Evolutionary conservation across 495 filamentous ascomycete species (phyloP).

Genomic region (Hypomontagnella monticulosa): DNA sequence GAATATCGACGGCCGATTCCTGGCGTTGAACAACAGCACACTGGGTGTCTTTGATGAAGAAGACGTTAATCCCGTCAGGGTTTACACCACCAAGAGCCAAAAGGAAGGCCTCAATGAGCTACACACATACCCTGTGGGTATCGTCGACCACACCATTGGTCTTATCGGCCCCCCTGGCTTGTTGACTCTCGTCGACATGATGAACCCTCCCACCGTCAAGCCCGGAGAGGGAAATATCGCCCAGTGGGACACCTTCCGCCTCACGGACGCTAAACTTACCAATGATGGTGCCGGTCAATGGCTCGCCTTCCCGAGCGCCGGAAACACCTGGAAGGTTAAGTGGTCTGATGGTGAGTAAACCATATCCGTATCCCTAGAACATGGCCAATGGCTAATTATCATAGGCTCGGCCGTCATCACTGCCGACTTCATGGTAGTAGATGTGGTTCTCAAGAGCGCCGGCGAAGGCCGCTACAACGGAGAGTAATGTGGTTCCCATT

Average conservation of each 20-base stretch:
- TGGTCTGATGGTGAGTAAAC: constrained; percentile 50
- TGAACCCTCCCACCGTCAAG: constrained; percentile 44
- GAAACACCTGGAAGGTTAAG: constrained; percentile 48
- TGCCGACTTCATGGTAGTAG: constrained; percentile 49
- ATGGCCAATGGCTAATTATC: neutral
- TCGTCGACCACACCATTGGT: constrained; percentile 47
- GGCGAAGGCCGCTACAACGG: constrained; percentile 44
- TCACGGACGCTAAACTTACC: constrained; percentile 39
- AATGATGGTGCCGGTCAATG: constrained; percentile 47
- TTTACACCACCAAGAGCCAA: constrained; percentile 36
- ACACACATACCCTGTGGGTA: constrained; percentile 48
- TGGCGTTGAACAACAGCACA: constrained; percentile 35
- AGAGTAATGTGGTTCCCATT: constrained; percentile 13
- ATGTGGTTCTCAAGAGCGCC: constrained; percentile 46
- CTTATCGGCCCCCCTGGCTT: constrained; percentile 49
- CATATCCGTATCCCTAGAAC: neutral
- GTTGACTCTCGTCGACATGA: constrained; percentile 47
- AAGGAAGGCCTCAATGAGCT: constrained; percentile 45
- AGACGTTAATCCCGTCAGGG: constrained; percentile 24
- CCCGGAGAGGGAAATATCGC: constrained; percentile 43
- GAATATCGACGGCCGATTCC: constrained; percentile 40
- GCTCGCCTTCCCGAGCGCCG: constrained; percentile 47
- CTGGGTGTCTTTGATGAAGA: constrained; percentile 38
- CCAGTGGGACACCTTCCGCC: constrained; percentile 49
- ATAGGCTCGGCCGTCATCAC: constrained; percentile 48